Conservation (phyloP, 2,329 filamentous ascomycete species). For the Conoideocrella luteorostrata region DNA sequence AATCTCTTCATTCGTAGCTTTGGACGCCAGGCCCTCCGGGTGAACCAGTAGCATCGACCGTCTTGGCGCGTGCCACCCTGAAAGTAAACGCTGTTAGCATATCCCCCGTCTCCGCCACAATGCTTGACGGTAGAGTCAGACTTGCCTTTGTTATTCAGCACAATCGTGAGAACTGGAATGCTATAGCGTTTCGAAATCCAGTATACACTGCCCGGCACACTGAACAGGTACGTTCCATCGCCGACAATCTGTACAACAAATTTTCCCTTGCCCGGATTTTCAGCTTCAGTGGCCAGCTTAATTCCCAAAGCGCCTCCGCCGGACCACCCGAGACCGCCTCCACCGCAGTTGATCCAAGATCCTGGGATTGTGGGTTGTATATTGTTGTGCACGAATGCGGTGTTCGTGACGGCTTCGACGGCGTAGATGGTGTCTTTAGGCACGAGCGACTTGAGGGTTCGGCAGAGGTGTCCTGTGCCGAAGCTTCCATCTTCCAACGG, state of each 20-base stretch:
- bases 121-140: background rate
- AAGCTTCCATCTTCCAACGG: slow-evolving; percentile 52
- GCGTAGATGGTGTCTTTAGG: slow-evolving; percentile 60
- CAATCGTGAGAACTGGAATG: slow-evolving; percentile 48
- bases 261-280: slow-evolving; percentile 38
- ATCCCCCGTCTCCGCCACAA: background rate
- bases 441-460: slow-evolving; percentile 24
- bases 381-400: slow-evolving; percentile 61
- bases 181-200: slow-evolving; percentile 50
- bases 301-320: slow-evolving; percentile 70
- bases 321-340: slow-evolving; percentile 74
- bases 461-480: slow-evolving; percentile 33
- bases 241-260: slow-evolving; percentile 52
- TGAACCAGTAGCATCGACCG: slow-evolving; percentile 52
- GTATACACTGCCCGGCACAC: slow-evolving; percentile 47
- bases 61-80: slow-evolving; percentile 55
- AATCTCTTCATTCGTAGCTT: slow-evolving; percentile 53
- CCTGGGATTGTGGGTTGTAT: slow-evolving; percentile 62
- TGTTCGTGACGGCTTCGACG: slow-evolving; percentile 72
- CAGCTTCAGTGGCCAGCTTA: slow-evolving; percentile 55
- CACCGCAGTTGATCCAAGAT: slow-evolving; percentile 75
- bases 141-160: slow-evolving; percentile 50
- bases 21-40: slow-evolving; percentile 48
- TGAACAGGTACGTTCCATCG: slow-evolving; percentile 51
- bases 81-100: slow-evolving; percentile 9